Percentiles rank a stretch among this genome's conserved stretches.
Evolutionary conservation across 352 stramenopile species (phyloP).

Genomic region (Phytophthora ohioensis): DNA sequence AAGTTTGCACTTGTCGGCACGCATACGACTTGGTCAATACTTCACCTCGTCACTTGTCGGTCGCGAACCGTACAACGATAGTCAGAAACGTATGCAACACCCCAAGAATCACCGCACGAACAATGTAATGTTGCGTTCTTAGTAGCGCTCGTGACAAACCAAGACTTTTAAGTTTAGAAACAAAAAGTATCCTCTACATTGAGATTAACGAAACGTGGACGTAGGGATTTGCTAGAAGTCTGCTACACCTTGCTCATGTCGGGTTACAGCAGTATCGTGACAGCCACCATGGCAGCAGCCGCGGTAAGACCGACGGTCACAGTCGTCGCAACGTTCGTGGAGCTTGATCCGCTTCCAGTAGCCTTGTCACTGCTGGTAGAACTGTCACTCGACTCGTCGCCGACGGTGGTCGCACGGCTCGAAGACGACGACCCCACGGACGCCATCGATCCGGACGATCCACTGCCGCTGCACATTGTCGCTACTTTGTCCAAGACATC

Average conservation of each 20-base stretch:
- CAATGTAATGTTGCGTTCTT: too few species aligned
- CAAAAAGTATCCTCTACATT: constrained; percentile 6
- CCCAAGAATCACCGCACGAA: too few species aligned
- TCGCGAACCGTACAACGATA: too few species aligned
- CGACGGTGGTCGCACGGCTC: constrained; percentile 17
- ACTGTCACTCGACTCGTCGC: constrained; percentile 22
- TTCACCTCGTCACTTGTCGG: too few species aligned
- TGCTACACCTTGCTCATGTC: not conserved
- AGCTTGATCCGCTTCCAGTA: constrained; percentile 5
- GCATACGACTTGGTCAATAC: too few species aligned
- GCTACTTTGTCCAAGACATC: constrained; percentile 24
- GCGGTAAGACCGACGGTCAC: constrained; percentile 12
- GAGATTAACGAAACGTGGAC: not conserved
- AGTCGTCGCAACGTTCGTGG: constrained; percentile 13
- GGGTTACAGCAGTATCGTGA: constrained; percentile 19
- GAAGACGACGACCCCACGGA: constrained; percentile 11
- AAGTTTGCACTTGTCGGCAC: too few species aligned
- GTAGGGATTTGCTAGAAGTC: not conserved
- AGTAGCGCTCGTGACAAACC: too few species aligned
- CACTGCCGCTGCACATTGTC: constrained; percentile 17
- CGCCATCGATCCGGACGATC: constrained; percentile 17
- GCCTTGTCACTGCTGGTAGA: constrained; percentile 22
- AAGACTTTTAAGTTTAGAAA: not conserved
- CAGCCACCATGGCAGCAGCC: not conserved
- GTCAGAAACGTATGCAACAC: too few species aligned